Evolutionary conservation across 331 rosid genomes (phyloP).

Genomic region (Acacia concinna): DNA sequence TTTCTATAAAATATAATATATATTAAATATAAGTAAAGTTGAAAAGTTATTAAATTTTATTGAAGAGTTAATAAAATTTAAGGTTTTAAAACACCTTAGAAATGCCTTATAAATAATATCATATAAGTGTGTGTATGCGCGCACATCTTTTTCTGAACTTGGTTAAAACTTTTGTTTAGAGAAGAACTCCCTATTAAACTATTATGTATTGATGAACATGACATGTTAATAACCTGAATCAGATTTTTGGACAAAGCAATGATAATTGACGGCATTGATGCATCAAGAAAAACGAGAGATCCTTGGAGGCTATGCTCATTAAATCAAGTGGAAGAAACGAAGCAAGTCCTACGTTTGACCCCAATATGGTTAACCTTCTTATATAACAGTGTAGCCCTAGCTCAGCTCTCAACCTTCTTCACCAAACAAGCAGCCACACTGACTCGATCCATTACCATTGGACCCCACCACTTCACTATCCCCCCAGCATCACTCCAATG

Average conservation of each 20-base stretch:
- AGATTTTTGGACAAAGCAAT: conserved; percentile 56
- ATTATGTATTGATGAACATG: background rate
- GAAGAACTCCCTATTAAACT: background rate
- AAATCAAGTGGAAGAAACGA: conserved; percentile 55
- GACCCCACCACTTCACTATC: conserved; percentile 33
- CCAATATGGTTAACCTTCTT: conserved; percentile 57
- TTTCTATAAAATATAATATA: too few relatives aligned
- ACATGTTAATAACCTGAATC: background rate
- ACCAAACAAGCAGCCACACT: conserved; percentile 58
- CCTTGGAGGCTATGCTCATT: conserved; percentile 62
- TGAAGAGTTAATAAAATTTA: too few relatives aligned
- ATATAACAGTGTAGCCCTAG: conserved; percentile 39
- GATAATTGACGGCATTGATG: conserved; percentile 42
- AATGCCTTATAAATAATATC: too few relatives aligned
- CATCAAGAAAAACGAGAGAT: conserved; percentile 22
- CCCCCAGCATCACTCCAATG: conserved; percentile 59
- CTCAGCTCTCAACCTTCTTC: conserved; percentile 62
- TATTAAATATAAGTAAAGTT: too few relatives aligned
- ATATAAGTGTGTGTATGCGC: too few relatives aligned
- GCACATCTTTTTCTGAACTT: too few relatives aligned
- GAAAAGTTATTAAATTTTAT: too few relatives aligned
- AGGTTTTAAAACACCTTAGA: too few relatives aligned
- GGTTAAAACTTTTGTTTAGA: too few relatives aligned
- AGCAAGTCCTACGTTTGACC: conserved; percentile 44
- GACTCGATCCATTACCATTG: conserved; percentile 35